Evolutionary conservation across 495 filamentous ascomycete species (phyloP).

Genomic region (Lichenothelia convexa): DNA sequence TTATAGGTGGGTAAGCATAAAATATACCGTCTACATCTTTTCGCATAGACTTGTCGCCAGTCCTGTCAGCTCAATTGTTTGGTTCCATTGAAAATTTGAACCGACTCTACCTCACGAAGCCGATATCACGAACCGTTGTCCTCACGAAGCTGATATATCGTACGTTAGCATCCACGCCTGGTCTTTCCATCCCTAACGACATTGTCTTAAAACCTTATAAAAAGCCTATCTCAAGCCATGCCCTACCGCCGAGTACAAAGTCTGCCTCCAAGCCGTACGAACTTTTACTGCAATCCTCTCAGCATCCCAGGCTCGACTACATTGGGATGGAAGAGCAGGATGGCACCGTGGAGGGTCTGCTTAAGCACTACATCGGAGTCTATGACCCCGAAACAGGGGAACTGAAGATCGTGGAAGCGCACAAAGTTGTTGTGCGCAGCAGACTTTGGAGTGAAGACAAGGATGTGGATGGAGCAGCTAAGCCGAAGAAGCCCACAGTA

Average conservation of each 20-base stretch:
- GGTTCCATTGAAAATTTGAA: too few relatives aligned
- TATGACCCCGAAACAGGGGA: slow-evolving; percentile 56
- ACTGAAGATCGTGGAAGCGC: slow-evolving; percentile 57
- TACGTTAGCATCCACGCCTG: slow-evolving; percentile 56
- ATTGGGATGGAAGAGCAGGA: slow-evolving; percentile 53
- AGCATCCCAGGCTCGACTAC: slow-evolving; percentile 65
- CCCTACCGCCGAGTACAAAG: not conserved
- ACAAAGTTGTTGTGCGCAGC: slow-evolving; percentile 46
- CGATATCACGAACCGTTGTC: slow-evolving; percentile 1
- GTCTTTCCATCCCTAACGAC: slow-evolving; percentile 37
- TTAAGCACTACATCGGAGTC: slow-evolving; percentile 77
- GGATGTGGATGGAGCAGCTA: too few relatives aligned
- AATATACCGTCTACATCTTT: too few relatives aligned
- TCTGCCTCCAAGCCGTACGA: slow-evolving; percentile 29
- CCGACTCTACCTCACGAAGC: not conserved
- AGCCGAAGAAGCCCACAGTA: too few relatives aligned
- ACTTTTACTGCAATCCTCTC: slow-evolving; percentile 61
- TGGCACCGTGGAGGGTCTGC: slow-evolving; percentile 37
- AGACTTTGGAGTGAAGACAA: slow-evolving; percentile 14
- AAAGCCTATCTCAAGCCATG: slow-evolving; percentile 20
- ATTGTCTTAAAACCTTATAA: slow-evolving; percentile 45
- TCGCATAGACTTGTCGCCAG: too few relatives aligned
- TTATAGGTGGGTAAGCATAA: slow-evolving; percentile 49
- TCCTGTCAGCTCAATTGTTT: too few relatives aligned
- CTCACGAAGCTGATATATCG: slow-evolving; percentile 2